Evolutionary conservation across 2,329 filamentous ascomycete genomes (phyloP).

Genomic region (Pseudophaeomoniella oleicola): DNA sequence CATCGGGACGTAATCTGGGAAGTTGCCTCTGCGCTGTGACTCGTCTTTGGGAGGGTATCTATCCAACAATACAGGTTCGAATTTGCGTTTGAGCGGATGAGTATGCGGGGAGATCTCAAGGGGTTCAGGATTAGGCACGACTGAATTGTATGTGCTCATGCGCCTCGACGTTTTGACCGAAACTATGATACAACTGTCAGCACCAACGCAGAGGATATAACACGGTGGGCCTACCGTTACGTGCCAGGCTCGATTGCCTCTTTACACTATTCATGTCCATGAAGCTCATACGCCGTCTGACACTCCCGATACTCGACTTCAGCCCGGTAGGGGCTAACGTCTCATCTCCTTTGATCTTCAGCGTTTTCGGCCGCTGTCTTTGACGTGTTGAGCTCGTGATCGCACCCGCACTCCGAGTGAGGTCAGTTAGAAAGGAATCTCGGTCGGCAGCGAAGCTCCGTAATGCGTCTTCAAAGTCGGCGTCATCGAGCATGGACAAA

Average conservation of each 20-base stretch:
- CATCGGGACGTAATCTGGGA: conserved; percentile 98
- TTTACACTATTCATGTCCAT: conserved; percentile 91
- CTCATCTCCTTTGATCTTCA: conserved; percentile 69
- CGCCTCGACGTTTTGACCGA: conserved; percentile 72
- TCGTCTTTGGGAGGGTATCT: conserved; percentile 81
- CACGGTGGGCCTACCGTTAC: conserved; percentile 43
- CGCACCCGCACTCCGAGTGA: conserved; percentile 75
- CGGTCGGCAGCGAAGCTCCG: conserved; percentile 91
- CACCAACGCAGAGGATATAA: neutral
- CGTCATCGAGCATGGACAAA: conserved; percentile 44
- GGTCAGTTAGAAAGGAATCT: conserved; percentile 83
- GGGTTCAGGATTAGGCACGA: conserved; percentile 85
- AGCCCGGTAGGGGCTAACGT: conserved; percentile 30
- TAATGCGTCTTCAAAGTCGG: conserved; percentile 86
- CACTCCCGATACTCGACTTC: conserved; percentile 60
- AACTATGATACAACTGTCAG: conserved; percentile 24
- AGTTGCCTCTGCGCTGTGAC: conserved; percentile 61
- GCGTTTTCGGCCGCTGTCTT: conserved; percentile 65
- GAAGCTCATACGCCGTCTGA: conserved; percentile 83
- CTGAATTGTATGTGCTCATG: conserved; percentile 94
- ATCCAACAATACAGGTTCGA: conserved; percentile 92
- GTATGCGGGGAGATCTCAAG: conserved; percentile 80
- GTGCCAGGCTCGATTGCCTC: conserved; percentile 62
- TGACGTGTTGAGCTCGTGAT: conserved; percentile 43
- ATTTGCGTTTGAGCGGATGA: conserved; percentile 86